phyloP scores from a whole-genome alignment of 805 yeast species.

The Metschnikowia drakensbergensis region DNA sequence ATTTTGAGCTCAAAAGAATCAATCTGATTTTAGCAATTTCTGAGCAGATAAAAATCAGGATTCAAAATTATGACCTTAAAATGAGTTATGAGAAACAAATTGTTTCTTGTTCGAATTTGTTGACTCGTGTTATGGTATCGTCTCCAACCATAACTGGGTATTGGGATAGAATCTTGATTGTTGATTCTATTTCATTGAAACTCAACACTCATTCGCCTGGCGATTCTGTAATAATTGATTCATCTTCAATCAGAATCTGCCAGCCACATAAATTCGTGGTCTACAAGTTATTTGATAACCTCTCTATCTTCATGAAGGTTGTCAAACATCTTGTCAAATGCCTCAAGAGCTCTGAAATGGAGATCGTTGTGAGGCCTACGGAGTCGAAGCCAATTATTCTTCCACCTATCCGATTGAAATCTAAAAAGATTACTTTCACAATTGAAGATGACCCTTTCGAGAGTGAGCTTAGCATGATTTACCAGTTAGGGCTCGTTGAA shows the following conservation, averaged over 20 bases:
- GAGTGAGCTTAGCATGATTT: constrained; percentile 37
- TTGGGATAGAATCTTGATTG: constrained; percentile 16
- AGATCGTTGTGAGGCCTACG: constrained; percentile 26
- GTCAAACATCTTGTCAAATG: constrained; percentile 32
- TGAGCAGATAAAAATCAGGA: constrained; percentile 18
- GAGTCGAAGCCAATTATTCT: constrained; percentile 26
- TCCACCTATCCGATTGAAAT: constrained; percentile 27
- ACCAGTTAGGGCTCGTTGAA: constrained; percentile 39
- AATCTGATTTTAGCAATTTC: constrained; percentile 12
- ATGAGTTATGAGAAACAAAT: neutral
- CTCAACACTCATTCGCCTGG: constrained; percentile 6
- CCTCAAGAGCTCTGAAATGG: constrained; percentile 19
- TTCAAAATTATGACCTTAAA: constrained; percentile 11
- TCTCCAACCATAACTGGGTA: constrained; percentile 8
- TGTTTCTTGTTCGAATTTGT: constrained; percentile 1
- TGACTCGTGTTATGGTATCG: constrained; percentile 12
- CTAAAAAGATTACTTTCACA: constrained; percentile 26
- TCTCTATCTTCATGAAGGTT: constrained; percentile 32
- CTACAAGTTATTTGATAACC: constrained; percentile 36
- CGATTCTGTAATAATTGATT: constrained; percentile 14
- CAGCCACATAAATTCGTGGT: constrained; percentile 40
- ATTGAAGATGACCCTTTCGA: constrained; percentile 48
- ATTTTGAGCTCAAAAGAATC: constrained; percentile 8
- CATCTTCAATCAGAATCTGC: constrained; percentile 25
- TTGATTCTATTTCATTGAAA: constrained; percentile 9